Conservation (phyloP, 306 rosid species). For the Quercus dentata region DNA sequence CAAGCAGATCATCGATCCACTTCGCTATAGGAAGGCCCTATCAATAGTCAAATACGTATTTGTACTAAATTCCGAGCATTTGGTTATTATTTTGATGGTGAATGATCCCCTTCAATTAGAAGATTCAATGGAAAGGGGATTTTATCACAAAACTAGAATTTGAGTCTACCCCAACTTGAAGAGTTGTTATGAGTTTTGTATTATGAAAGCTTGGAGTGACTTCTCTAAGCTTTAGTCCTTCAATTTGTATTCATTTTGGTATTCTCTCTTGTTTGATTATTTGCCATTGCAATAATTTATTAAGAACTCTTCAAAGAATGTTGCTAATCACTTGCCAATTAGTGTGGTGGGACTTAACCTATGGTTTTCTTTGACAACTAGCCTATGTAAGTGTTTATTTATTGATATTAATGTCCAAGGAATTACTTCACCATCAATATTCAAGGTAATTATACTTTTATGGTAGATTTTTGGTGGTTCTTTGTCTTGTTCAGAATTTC, state of each 20-base stretch:
- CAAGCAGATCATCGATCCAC: no score
- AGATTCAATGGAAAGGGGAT: no score
- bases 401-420: not conserved
- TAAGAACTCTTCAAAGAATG: not conserved
- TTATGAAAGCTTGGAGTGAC: not conserved
- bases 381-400: not conserved
- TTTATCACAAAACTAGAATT: no score
- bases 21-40: no score
- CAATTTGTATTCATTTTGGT: not conserved
- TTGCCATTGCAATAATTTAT: not conserved
- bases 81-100: no score
- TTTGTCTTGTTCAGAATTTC: not conserved
- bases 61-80: no score
- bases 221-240: not conserved
- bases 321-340: not conserved
- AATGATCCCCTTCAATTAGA: no score
- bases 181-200: not conserved
- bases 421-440: not conserved
- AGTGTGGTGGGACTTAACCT: not conserved
- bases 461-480: not conserved
- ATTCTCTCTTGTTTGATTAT: not conserved
- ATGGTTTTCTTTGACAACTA: not conserved
- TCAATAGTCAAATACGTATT: no score
- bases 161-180: not conserved
- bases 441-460: not conserved